phyloP scores from a whole-genome alignment of 2,329 filamentous ascomycete species.

The Mollisiaceae sp. region DNA sequence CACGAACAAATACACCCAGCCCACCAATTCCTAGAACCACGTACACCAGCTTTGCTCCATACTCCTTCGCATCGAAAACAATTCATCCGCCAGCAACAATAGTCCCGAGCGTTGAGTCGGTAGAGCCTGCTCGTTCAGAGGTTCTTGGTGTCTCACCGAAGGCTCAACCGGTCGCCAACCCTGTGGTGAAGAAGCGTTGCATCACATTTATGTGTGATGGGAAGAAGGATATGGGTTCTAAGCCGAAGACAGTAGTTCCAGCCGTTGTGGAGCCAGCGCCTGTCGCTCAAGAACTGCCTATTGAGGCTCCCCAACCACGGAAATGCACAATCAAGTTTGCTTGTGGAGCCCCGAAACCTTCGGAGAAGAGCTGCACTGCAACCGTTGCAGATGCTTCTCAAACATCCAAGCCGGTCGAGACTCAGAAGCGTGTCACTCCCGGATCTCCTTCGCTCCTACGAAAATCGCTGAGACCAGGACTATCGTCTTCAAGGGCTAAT shows the following conservation, averaged over 20 bases:
- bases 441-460: slow-evolving; percentile 39
- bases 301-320: slow-evolving; percentile 51
- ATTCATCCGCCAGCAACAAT: slow-evolving; percentile 21
- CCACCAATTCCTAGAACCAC: slow-evolving; percentile 73
- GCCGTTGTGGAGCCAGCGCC: slow-evolving; percentile 43
- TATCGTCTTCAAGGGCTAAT: slow-evolving; percentile 20
- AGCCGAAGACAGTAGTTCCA: slow-evolving; percentile 48
- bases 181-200: slow-evolving; percentile 78
- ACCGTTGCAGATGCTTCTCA: slow-evolving; percentile 14
- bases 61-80: slow-evolving; percentile 35
- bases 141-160: slow-evolving; percentile 44
- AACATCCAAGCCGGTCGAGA: slow-evolving; percentile 28
- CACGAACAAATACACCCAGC: slow-evolving; percentile 86
- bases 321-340: slow-evolving; percentile 75
- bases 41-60: slow-evolving; percentile 46
- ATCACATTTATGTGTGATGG: slow-evolving; percentile 87
- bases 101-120: slow-evolving; percentile 18
- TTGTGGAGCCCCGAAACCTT: slow-evolving; percentile 62
- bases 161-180: slow-evolving; percentile 62
- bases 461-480: slow-evolving; percentile 37
- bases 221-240: slow-evolving; percentile 55
- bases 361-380: slow-evolving; percentile 42
- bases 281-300: slow-evolving; percentile 40
- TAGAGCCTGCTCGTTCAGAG: slow-evolving; percentile 25
- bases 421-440: slow-evolving; percentile 25